Conservation (phyloP, 2,329 filamentous ascomycete genomes). For the Tolypocladium nubicola region DNA sequence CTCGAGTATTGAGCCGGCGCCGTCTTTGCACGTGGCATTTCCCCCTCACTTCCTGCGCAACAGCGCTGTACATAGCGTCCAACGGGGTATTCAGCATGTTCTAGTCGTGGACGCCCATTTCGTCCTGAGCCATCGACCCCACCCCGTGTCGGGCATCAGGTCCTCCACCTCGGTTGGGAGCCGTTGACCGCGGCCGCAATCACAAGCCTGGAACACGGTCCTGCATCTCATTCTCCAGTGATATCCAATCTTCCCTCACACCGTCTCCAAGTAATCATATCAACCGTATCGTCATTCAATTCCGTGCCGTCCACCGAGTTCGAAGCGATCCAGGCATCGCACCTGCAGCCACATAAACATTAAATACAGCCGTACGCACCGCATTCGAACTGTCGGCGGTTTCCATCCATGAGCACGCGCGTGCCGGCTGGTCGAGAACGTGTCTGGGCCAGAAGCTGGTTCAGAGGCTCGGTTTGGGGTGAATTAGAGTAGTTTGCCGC, state of each 20-base stretch:
- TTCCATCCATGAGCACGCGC: not conserved
- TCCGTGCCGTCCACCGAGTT: constrained; percentile 3
- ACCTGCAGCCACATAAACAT: not conserved
- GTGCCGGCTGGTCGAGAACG: not conserved
- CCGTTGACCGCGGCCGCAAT: not conserved
- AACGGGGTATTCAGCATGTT: not conserved
- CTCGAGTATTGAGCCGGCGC: not conserved
- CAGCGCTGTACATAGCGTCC: not conserved
- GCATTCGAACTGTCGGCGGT: not conserved
- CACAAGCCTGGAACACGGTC: not conserved
- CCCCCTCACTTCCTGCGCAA: not conserved
- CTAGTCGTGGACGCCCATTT: not conserved
- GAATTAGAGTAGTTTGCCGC: not conserved
- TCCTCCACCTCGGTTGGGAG: not conserved
- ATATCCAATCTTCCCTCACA: not conserved
- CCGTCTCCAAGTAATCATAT: constrained; percentile 2
- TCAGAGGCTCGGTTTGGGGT: not conserved
- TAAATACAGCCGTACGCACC: not conserved
- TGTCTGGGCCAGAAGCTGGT: not conserved
- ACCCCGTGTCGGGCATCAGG: not conserved
- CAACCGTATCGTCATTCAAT: constrained; percentile 7
- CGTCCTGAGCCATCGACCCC: not conserved
- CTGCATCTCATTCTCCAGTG: not conserved
- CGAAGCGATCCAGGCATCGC: not conserved
- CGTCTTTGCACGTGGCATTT: not conserved